Evolutionary conservation across 176 grass and related monocot genomes (phyloP), one percentile per base, ranked within the genome.

Genomic region (Carex littledalei): DNA sequence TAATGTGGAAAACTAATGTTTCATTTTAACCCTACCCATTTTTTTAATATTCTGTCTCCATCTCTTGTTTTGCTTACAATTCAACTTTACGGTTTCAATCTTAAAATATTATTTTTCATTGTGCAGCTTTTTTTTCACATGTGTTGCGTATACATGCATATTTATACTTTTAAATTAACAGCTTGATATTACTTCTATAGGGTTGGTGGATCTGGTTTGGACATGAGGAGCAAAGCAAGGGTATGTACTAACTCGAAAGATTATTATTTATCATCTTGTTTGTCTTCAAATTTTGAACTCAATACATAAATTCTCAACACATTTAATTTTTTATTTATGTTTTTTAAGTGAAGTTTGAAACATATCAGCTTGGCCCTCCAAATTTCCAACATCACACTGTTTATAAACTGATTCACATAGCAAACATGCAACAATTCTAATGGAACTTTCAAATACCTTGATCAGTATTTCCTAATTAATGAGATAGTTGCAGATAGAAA

Each of bases 161-260:
- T 9, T 55, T 77, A 1, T 55, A 77, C 14, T 8, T 18, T 32
- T 53, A 55, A 18, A 1, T 12, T 63, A 68, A 86, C 35, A 80
- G 52, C 29, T 29, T 87, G 15, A 68, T 81, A 18, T 59, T 45
- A 83, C 47, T 68, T 67, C 13, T 83, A 15, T 86, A 98, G 95
- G 93, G 84, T 98, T 63, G 95, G 95, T 15, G 95, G 91, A 18
- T 88, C 95, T 20, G 93, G 93, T 5, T 90, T 98, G 82, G 95
- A 98, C 59, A 81, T 98, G 50, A 89, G 95, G 88, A 98, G 95
- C 95, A 98, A 98, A 86, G 91, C 85, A 85, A 95, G 89, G 84
- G 92, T 94, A 88, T 29, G 68, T 63, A 79, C 16, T 63, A 15
- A 21, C 20, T 17, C 18, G 5, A 14, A 35, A 39, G 12, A 81